phyloP scores from a whole-genome alignment of 306 rosid genomes.

The Dalbergia cultrata region DNA sequence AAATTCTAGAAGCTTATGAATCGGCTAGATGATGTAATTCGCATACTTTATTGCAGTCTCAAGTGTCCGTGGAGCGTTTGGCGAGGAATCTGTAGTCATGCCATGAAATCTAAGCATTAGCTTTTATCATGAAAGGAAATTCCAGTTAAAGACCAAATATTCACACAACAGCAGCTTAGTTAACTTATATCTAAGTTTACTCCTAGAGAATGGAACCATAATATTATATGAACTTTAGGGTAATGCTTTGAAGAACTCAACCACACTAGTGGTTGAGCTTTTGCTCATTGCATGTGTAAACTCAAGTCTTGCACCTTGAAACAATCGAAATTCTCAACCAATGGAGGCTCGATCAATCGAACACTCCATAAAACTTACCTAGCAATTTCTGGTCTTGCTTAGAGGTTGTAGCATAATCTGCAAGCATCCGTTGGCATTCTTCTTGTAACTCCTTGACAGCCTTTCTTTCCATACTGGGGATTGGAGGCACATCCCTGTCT shows the following conservation, averaged over 20 bases:
- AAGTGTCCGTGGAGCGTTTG: conserved; percentile 65
- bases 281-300: neutral
- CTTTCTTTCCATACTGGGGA: conserved; percentile 80
- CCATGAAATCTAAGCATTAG: conserved; percentile 24
- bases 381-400: conserved; percentile 76
- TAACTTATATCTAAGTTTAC: neutral
- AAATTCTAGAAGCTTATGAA: conserved; percentile 31
- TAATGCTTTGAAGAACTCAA: neutral
- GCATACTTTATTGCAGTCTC: conserved; percentile 82
- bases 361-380: conserved; percentile 53
- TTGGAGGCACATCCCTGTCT: conserved; percentile 80
- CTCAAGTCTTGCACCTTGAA: neutral
- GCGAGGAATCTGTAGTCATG: conserved; percentile 68
- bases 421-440: conserved; percentile 79
- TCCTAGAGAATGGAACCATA: conserved; percentile 4
- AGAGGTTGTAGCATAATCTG: conserved; percentile 68
- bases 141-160: conserved; percentile 25
- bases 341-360: neutral
- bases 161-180: neutral
- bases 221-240: conserved; percentile 9
- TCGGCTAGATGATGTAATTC: conserved; percentile 26
- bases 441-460: conserved; percentile 80
- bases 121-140: conserved; percentile 33
- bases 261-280: neutral
- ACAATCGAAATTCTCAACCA: neutral